These are phyloP conservation scores for Anthostomella pinea DNA, from an alignment of 2,329 filamentous ascomycete genomes.

Conservation along the genomic window DNA sequence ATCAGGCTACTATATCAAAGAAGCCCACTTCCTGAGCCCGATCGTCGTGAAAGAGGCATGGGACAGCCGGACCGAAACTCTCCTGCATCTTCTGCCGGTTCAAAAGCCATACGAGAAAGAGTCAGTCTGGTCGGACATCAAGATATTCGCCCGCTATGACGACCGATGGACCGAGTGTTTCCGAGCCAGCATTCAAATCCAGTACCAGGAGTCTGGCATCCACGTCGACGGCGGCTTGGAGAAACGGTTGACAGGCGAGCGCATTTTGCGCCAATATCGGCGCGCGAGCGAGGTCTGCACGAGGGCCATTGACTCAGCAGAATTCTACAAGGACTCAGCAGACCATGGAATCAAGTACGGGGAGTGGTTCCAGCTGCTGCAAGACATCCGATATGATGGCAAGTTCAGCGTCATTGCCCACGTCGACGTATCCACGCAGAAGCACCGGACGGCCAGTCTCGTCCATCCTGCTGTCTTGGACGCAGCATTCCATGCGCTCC, in stretches of 20 bases:
- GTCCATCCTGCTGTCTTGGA: slow-evolving; percentile 39
- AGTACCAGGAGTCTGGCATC: slow-evolving; percentile 22
- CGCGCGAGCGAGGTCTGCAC: slow-evolving; percentile 19
- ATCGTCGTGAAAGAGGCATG: slow-evolving; percentile 29
- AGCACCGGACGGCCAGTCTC: slow-evolving; percentile 22
- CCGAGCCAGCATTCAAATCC: slow-evolving; percentile 27
- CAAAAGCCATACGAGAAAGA: slow-evolving; percentile 23
- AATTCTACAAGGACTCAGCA: slow-evolving; percentile 28
- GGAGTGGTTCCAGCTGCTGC: slow-evolving; percentile 28
- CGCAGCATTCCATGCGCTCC: slow-evolving; percentile 32
- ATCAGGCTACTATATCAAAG: slow-evolving; percentile 28
- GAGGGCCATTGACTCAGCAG: slow-evolving; percentile 22
- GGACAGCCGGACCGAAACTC: slow-evolving; percentile 31
- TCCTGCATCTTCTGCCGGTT: slow-evolving; percentile 28
- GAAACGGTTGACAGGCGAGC: slow-evolving; percentile 8
- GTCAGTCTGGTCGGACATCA: slow-evolving; percentile 28
- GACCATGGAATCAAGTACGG: slow-evolving; percentile 32
- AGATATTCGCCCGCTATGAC: slow-evolving; percentile 25
- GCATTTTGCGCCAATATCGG: slow-evolving; percentile 12
- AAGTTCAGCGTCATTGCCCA: slow-evolving; percentile 19
- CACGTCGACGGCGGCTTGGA: slow-evolving; percentile 19
- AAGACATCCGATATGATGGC: slow-evolving; percentile 31
- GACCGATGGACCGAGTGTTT: slow-evolving; percentile 33
- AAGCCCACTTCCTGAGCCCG: slow-evolving; percentile 31
- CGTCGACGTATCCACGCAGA: slow-evolving; percentile 20